Evolutionary conservation across 768 basidiomycete species (phyloP).

Genomic region (Rhodosporidiobolus odoratus): DNA sequence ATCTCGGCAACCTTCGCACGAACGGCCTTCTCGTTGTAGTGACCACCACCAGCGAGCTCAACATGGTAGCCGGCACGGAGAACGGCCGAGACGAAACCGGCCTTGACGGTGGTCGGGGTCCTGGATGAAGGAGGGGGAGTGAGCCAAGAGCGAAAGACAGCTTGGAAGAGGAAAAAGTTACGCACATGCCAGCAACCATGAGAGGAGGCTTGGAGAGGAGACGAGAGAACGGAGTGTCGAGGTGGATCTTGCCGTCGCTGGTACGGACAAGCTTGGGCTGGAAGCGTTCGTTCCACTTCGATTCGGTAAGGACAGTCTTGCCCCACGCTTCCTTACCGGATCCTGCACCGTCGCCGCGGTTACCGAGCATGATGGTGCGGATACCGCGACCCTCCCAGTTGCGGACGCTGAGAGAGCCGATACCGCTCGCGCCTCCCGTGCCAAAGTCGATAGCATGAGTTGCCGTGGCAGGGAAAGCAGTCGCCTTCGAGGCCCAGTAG

Average conservation of each 20-base stretch:
- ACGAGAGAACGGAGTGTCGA: slow-evolving; percentile 95
- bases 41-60: slow-evolving; percentile 95
- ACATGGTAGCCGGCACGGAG: slow-evolving; percentile 91
- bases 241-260: slow-evolving; percentile 82
- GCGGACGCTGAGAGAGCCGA: slow-evolving; percentile 80
- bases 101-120: slow-evolving; percentile 91
- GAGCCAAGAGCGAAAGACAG: not conserved
- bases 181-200: slow-evolving; percentile 93
- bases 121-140: not conserved
- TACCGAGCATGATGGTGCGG: slow-evolving; percentile 81
- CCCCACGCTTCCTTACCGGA: slow-evolving; percentile 71
- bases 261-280: slow-evolving; percentile 80
- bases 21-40: slow-evolving; percentile 85
- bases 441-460: slow-evolving; percentile 97
- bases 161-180: not conserved
- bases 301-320: slow-evolving; percentile 63
- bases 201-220: slow-evolving; percentile 93
- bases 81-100: slow-evolving; percentile 87
- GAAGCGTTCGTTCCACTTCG: slow-evolving; percentile 88
- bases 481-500: slow-evolving; percentile 79
- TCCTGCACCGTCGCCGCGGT: slow-evolving; percentile 72
- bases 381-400: slow-evolving; percentile 92
- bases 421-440: slow-evolving; percentile 86
- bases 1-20: slow-evolving; percentile 90
- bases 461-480: slow-evolving; percentile 77